These are phyloP conservation scores for Metschnikowia lachancei DNA, from an alignment of 805 yeast genomes.

Conservation along the genomic window DNA sequence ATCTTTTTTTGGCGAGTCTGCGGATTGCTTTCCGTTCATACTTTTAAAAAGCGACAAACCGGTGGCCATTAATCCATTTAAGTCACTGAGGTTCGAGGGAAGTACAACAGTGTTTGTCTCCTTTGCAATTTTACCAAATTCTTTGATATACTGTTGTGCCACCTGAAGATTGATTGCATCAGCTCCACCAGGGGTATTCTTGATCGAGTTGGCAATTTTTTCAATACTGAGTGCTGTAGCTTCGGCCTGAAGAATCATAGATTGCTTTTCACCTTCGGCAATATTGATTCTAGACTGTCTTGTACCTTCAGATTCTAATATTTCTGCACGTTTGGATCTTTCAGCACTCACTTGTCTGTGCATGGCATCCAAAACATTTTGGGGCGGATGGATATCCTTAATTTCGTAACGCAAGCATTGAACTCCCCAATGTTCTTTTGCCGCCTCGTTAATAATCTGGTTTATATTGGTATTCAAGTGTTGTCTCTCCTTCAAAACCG, in stretches of 20 bases:
- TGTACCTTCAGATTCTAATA: constrained; percentile 72
- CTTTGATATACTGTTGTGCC: constrained; percentile 80
- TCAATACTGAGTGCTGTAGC: constrained; percentile 74
- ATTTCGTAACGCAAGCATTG: constrained; percentile 81
- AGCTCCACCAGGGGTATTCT: constrained; percentile 63
- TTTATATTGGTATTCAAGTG: constrained; percentile 70
- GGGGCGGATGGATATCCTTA: constrained; percentile 85
- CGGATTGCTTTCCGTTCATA: background rate
- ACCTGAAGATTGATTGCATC: constrained; percentile 78
- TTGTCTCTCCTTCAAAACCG: constrained; percentile 75
- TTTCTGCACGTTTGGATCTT: constrained; percentile 69
- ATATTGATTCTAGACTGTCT: constrained; percentile 59
- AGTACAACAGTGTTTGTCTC: constrained; percentile 74
- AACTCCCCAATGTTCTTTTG: constrained; percentile 77
- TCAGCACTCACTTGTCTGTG: constrained; percentile 88
- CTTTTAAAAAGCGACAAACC: constrained; percentile 68
- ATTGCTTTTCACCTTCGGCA: constrained; percentile 75
- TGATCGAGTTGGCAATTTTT: constrained; percentile 63
- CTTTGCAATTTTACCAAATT: constrained; percentile 79
- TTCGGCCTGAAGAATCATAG: constrained; percentile 58
- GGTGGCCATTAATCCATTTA: constrained; percentile 70
- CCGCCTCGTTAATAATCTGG: constrained; percentile 77
- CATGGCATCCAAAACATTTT: constrained; percentile 83
- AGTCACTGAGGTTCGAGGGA: constrained; percentile 73
- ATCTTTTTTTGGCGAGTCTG: background rate